Evolutionary conservation across 2,329 filamentous ascomycete genomes (phyloP).

Genomic region (Fusarium pseudoanthophilum): DNA sequence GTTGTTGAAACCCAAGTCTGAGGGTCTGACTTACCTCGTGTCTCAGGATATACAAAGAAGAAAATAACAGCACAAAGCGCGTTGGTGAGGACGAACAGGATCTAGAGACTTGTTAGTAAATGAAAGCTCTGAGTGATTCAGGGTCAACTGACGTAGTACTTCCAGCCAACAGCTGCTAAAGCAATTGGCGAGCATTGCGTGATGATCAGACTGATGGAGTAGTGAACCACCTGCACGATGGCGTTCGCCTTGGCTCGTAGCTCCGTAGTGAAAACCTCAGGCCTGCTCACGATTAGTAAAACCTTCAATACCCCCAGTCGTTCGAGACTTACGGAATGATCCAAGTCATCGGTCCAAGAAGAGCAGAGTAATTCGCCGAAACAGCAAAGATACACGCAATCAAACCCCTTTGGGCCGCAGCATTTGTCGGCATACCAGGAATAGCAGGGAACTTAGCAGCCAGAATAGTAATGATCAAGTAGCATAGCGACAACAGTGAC

Average conservation of each 20-base stretch:
- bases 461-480: slow-evolving; percentile 53
- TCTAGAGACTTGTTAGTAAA: slow-evolving; percentile 34
- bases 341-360: slow-evolving; percentile 55
- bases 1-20: fast-evolving
- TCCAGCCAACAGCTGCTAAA: slow-evolving; percentile 53
- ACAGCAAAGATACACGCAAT: slow-evolving; percentile 54
- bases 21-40: slow-evolving; percentile 43
- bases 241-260: slow-evolving; percentile 55
- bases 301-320: fast-evolving
- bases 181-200: slow-evolving; percentile 56
- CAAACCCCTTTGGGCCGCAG: slow-evolving; percentile 51
- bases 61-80: slow-evolving; percentile 51
- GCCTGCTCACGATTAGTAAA: slow-evolving; percentile 29
- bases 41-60: slow-evolving; percentile 52
- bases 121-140: fast-evolving
- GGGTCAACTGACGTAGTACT: slow-evolving; percentile 50
- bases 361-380: slow-evolving; percentile 50
- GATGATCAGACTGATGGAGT: slow-evolving; percentile 54
- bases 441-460: slow-evolving; percentile 51
- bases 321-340: slow-evolving; percentile 51
- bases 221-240: slow-evolving; percentile 54
- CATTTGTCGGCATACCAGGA: slow-evolving; percentile 51
- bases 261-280: slow-evolving; percentile 55
- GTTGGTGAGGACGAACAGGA: slow-evolving; percentile 53
- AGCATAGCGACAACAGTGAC: slow-evolving; percentile 50